These are phyloP conservation scores for Verticillium dahliae DNA, from an alignment of 2,329 filamentous ascomycete species.

Conservation along the genomic window DNA sequence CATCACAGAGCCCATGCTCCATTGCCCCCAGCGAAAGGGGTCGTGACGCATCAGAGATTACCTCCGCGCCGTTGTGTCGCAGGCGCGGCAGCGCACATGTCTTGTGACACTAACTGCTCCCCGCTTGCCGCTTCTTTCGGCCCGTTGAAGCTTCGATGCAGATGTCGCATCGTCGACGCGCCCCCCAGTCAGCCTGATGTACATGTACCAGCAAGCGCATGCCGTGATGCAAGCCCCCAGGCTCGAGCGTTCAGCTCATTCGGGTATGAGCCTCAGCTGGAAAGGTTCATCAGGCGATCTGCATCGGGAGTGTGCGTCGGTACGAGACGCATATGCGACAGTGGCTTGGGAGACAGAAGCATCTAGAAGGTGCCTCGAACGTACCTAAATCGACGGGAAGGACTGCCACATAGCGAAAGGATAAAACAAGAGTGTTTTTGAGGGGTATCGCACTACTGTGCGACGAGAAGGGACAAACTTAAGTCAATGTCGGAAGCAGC, in stretches of 20 bases:
- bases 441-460: neutral
- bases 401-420: neutral
- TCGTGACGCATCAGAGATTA: neutral
- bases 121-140: neutral
- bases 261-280: slow-evolving; percentile 1
- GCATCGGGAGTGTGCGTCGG: neutral
- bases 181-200: too few relatives aligned
- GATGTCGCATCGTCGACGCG: neutral
- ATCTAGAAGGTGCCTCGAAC: neutral
- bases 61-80: neutral
- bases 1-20: neutral
- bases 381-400: neutral
- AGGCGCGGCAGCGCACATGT: neutral
- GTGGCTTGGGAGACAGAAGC: neutral
- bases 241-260: neutral
- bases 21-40: neutral
- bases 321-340: neutral
- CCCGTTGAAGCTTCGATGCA: neutral
- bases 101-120: neutral
- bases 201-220: neutral
- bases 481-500: neutral
- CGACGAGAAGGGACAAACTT: neutral
- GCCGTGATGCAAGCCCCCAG: neutral
- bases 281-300: neutral
- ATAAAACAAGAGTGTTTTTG: neutral